Evolutionary conservation across 352 stramenopile species (phyloP), one percentile per base, ranked within the genome.

Genomic region (Phytophthora colocasiae): DNA sequence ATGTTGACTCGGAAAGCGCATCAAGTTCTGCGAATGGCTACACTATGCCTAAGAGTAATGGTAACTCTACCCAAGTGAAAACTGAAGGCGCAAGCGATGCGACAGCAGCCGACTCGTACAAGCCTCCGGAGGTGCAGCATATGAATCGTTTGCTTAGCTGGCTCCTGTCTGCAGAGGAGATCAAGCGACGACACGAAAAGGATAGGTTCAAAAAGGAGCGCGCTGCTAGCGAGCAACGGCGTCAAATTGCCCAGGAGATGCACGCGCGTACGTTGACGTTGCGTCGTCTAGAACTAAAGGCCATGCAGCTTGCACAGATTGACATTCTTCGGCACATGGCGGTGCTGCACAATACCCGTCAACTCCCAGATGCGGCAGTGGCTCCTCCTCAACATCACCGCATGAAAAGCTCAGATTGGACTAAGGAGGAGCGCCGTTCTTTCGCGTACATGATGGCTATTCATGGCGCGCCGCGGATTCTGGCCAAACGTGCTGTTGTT

Each of bases 101-200:
- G 5, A 36, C 38, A 11, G 46, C 50, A n/a, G 62, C 76, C 4
- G 77, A 75, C 44, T 81, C 80, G 34, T 96, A 93, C 56, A 94
- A 93, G 66, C 87, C 95, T 59, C 89, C 89, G 0, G 89, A 96
- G 55, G 89, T 96, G 57, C 89, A 96, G 63, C 83, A 92, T 53
- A 96, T 96, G 89, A 96, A 96, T 61, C 85, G 89, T 1, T 64
- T 96, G 52, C 68, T 96, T 32, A 81, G 91, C 38, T 96, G 89
- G 89, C 66, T 96, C 22, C 66, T 96, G 26, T 96, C 89, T 29
- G 87, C 83, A 1, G 89, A 96, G 43, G 89, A 96, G 32, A 85
- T 91, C 39, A 92, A 95, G 66, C 81, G 81, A 5, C 84, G 93
- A 19, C 90, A 93, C 41, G 87, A 94, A 66, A 74, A 84, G 10